Percentiles rank a stretch among this genome's conserved stretches.
Evolutionary conservation across 192 early-diverging fungal species (phyloP).

Genomic region (Coemansia sp.): DNA sequence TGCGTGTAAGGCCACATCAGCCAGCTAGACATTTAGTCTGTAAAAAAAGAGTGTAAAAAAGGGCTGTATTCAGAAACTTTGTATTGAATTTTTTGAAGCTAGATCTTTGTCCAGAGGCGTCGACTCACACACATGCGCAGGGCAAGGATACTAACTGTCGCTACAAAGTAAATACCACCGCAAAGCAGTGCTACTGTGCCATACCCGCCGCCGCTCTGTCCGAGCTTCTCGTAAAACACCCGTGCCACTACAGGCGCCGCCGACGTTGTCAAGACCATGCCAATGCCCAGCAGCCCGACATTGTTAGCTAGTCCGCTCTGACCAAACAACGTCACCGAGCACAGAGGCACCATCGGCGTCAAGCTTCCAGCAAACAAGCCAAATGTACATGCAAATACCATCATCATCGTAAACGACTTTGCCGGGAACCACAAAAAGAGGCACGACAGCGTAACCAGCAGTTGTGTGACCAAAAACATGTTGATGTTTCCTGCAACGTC

Average conservation of each 20-base stretch:
- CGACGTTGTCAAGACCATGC: slow-evolving; percentile 52
- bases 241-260: slow-evolving; percentile 50
- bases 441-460: slow-evolving; percentile 49
- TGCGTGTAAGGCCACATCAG: no score
- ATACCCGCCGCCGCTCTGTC: slow-evolving; percentile 48
- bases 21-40: no score
- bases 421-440: slow-evolving; percentile 55
- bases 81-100: background rate
- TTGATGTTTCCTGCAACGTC: slow-evolving; percentile 58
- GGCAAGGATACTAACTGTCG: slow-evolving; percentile 52
- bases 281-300: slow-evolving; percentile 49
- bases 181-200: slow-evolving; percentile 53
- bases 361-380: slow-evolving; percentile 53
- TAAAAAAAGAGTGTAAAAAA: background rate
- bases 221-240: slow-evolving; percentile 49
- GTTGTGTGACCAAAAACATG: slow-evolving; percentile 53
- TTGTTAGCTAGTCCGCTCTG: slow-evolving; percentile 53
- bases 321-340: slow-evolving; percentile 54
- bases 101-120: slow-evolving; percentile 46
- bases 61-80: background rate
- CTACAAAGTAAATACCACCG: slow-evolving; percentile 45
- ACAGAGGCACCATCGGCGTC: slow-evolving; percentile 53
- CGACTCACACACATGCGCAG: slow-evolving; percentile 45
- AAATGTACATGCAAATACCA: slow-evolving; percentile 51
- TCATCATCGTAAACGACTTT: slow-evolving; percentile 54